These are phyloP conservation scores for Ascodesmis nigricans DNA, from an alignment of 495 filamentous ascomycete species.

Conservation along the genomic window DNA sequence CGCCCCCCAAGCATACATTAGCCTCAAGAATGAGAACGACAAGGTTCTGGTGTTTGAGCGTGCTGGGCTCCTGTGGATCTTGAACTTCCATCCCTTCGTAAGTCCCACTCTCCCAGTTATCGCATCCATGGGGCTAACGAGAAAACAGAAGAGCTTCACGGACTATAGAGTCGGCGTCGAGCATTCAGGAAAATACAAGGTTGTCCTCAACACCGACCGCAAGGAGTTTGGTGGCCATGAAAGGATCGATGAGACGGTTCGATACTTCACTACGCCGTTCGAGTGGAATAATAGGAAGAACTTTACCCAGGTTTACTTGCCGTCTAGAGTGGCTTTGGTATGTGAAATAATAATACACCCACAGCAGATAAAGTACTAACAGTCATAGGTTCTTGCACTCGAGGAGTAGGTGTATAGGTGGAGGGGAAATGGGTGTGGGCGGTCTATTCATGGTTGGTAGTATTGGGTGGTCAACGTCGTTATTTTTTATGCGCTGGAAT, in stretches of 20 bases:
- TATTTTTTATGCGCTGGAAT: too few species aligned
- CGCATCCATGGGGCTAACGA: neutral
- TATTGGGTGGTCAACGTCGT: too few species aligned
- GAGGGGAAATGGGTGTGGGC: too few species aligned
- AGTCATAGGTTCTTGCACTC: too few species aligned
- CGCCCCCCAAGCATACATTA: conserved; percentile 67
- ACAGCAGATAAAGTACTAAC: too few species aligned
- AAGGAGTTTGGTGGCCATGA: conserved; percentile 58
- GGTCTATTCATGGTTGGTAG: too few species aligned
- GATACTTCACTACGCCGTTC: conserved; percentile 79
- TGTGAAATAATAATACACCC: too few species aligned
- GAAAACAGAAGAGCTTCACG: conserved; percentile 44
- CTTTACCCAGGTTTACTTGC: conserved; percentile 79
- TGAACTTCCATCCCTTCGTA: conserved; percentile 76
- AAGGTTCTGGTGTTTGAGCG: conserved; percentile 95
- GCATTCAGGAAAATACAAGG: conserved; percentile 58
- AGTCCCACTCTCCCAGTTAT: neutral
- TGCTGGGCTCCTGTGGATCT: conserved; percentile 72
- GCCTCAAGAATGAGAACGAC: conserved; percentile 79
- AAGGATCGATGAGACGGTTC: conserved; percentile 49
- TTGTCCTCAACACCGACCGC: conserved; percentile 67
- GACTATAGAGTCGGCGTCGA: conserved; percentile 88
- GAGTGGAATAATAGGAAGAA: conserved; percentile 76
- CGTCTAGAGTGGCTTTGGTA: too few species aligned
- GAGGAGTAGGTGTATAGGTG: too few species aligned